A percentile compares a stretch with the other conserved stretches of the same genome.
Conservation (phyloP, 164 flowering plant species). For the Cinnamomum micranthum region DNA sequence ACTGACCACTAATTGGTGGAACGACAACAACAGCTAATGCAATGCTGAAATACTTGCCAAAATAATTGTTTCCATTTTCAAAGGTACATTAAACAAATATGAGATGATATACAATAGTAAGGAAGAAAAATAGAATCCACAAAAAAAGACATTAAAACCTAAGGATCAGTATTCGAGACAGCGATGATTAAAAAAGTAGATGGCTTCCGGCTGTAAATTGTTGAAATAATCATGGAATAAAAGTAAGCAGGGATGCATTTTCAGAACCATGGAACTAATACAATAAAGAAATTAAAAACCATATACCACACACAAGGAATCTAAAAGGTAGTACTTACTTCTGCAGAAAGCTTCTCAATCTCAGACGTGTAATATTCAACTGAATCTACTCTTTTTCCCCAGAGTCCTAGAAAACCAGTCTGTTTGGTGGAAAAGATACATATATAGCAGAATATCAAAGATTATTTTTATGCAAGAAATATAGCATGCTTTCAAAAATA, state of each 20-base stretch:
- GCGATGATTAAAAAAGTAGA: background rate
- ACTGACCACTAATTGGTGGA: background rate
- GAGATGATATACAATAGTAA: background rate
- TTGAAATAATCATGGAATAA: background rate
- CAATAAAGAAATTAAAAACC: background rate
- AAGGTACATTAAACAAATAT: background rate
- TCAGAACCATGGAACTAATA: background rate
- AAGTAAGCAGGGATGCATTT: background rate
- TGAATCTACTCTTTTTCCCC: conserved; percentile 65
- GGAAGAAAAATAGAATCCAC: background rate
- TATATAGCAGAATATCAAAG: conserved; percentile 4
- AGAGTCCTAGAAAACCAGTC: conserved; percentile 80
- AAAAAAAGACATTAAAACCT: background rate
- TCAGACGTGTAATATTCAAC: conserved; percentile 57
- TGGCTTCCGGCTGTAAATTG: background rate
- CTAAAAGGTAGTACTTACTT: conserved; percentile 36
- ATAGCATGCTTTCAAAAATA: background rate
- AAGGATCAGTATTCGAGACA: too few relatives aligned
- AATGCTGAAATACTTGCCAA: background rate
- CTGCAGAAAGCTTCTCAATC: conserved; percentile 40
- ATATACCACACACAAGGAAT: background rate
- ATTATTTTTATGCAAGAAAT: background rate
- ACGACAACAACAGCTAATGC: background rate
- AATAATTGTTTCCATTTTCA: background rate
- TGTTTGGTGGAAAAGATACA: conserved; percentile 17